A percentile compares a stretch with the other conserved stretches of the same genome.
phyloP scores from a whole-genome alignment of 148 eudicot species.

The Camellia japonica region DNA sequence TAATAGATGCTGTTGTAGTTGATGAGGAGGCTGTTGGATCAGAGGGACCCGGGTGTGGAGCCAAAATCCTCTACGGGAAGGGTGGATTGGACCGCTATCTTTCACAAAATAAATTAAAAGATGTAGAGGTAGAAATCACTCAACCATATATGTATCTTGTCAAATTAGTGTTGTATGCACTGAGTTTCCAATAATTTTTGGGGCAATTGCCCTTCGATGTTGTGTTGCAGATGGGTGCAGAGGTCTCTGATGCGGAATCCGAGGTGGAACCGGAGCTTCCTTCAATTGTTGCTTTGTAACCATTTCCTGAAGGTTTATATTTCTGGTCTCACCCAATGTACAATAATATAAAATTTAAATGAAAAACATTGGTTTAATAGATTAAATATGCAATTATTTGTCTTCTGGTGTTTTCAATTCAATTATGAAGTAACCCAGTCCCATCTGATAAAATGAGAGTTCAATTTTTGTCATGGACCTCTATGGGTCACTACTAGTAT shows the following conservation, averaged over 20 bases:
- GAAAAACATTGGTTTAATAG: conserved; percentile 2
- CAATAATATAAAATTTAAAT: conserved; percentile 30
- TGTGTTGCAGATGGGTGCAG: conserved; percentile 36
- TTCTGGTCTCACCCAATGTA: conserved; percentile 37
- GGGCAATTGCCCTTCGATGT: background rate
- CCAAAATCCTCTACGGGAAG: conserved; percentile 75
- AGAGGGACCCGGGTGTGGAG: conserved; percentile 61
- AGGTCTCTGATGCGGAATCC: conserved; percentile 53
- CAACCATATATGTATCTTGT: background rate
- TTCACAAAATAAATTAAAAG: conserved; percentile 45
- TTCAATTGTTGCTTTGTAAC: conserved; percentile 78
- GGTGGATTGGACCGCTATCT: conserved; percentile 68
- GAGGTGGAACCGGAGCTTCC: conserved; percentile 79
- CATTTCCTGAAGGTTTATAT: conserved; percentile 17
- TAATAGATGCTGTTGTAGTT: conserved; percentile 80
- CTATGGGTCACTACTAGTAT: background rate
- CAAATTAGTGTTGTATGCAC: background rate
- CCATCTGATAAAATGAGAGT: background rate
- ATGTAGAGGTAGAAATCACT: conserved; percentile 29
- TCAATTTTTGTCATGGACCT: background rate
- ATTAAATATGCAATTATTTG: conserved; percentile 5
- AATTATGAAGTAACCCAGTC: conserved; percentile 7
- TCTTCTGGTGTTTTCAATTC: background rate
- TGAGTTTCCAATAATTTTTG: background rate
- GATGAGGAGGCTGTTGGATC: conserved; percentile 77